Evolutionary conservation across 306 rosid species (phyloP).

Genomic region (Cucurbita ficifolia): DNA sequence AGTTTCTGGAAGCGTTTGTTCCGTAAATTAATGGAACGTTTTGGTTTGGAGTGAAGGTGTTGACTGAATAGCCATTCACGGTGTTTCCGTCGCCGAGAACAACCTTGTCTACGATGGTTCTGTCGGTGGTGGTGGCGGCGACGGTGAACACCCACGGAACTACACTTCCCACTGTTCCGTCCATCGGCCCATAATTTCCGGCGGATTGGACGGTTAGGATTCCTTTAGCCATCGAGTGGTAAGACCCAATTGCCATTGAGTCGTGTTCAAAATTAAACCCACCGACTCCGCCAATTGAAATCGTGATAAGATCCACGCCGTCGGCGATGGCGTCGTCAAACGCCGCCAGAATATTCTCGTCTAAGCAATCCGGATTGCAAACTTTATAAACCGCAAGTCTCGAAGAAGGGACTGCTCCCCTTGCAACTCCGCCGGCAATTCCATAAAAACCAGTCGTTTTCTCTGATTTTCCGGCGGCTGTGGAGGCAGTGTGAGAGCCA

Average conservation of each 20-base stretch:
- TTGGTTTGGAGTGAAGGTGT: background rate
- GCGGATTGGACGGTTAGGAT: conserved; percentile 23
- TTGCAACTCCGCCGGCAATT: conserved; percentile 14
- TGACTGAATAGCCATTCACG: background rate
- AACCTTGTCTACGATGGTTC: conserved; percentile 9
- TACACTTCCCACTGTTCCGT: background rate
- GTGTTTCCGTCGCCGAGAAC: conserved; percentile 24
- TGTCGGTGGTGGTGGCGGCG: conserved; percentile 30
- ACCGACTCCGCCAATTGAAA: background rate
- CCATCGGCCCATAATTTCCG: conserved; percentile 22
- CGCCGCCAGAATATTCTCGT: conserved; percentile 19
- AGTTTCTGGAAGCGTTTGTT: background rate
- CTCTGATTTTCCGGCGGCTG: conserved; percentile 13
- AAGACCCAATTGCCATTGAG: conserved; percentile 24
- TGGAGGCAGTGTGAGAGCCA: conserved; percentile 22
- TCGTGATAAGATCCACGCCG: conserved; percentile 26
- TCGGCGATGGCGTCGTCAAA: conserved; percentile 42
- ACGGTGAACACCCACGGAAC: conserved; percentile 28
- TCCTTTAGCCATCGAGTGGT: conserved; percentile 28
- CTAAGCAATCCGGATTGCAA: background rate
- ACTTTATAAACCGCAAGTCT: conserved; percentile 16
- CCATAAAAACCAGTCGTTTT: conserved; percentile 9
- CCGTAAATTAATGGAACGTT: background rate
- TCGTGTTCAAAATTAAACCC: background rate
- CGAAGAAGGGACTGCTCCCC: conserved; percentile 26